Base-by-base conservation (phyloP, 139 green algal genomes). In the Edaphochlamys debaryana region DNA sequence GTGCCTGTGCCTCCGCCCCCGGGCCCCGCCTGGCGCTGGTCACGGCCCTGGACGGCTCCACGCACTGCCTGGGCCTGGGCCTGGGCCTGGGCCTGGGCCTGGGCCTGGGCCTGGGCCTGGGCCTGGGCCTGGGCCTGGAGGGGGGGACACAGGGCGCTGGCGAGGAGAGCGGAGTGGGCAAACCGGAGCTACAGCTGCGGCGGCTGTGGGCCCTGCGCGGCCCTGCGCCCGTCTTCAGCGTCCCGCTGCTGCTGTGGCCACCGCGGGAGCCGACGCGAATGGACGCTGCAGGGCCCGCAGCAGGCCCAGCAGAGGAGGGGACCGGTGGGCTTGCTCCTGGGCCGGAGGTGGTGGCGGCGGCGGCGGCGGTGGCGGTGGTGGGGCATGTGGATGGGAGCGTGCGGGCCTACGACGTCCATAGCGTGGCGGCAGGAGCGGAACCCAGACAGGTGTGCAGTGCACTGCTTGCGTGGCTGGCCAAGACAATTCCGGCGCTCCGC, bases 381-480 rank as follows among this genome's bases (percentile, higher is more conserved):
- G 82, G 74, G 0, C 56, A 80, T 50, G 82, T 87, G 74, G 74
- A 84, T 20, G 82, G 82, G 38, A 42, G 11, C 17, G 74, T 87
- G 41, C 38, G 50, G 40, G 82, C 54, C 30, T 79, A 9, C 45
- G 19, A 19, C 32, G 67, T 23, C 13, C 3, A 17, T 20, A 36
- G 13, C 22, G 38, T 54, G 38, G 67, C 23, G n/a, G n/a, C 3
- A 3, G 8, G 67, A 36, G 34, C 34, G 9, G 34, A 4, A 45
- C 34, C 34, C 11, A 3, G 11, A 45, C 5, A 2, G 2, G 64
- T 42, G 64, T 58, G 22, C 56, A 40, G 62, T 69, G 68, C 7
- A 40, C 19, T 27, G 27, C 20, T 25, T 60, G 27, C n/a, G n/a
- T n/a, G n/a, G n/a, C n/a, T n/a, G n/a, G n/a, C n/a, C n/a, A n/a